Evolutionary conservation across 352 stramenopile genomes (phyloP).

Genomic region (Thraustochytrium sp.): DNA sequence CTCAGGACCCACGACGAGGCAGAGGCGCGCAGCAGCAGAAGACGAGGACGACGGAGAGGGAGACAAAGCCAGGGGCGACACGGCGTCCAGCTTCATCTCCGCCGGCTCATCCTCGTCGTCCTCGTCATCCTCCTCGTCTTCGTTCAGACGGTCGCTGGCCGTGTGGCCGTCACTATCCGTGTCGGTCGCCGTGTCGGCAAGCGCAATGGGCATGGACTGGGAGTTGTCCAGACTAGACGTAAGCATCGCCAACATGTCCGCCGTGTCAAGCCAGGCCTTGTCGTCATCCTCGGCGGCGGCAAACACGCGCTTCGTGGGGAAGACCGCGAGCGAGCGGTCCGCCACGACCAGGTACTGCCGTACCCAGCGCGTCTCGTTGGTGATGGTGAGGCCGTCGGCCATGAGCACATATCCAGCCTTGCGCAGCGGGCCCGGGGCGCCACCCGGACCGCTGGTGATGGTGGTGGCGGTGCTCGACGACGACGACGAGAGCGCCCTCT

Average conservation of each 20-base stretch:
- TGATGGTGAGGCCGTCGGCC: conserved; percentile 6
- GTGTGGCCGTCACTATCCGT: too few species aligned
- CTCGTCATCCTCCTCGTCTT: too few species aligned
- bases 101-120: too few species aligned
- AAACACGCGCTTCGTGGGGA: background rate
- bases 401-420: conserved; percentile 28
- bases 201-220: background rate
- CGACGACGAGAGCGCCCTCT: background rate
- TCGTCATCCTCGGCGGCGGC: background rate
- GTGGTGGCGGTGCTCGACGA: background rate
- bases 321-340: background rate
- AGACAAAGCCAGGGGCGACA: too few species aligned
- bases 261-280: background rate
- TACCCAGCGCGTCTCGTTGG: background rate
- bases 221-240: background rate
- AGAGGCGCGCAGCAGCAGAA: background rate
- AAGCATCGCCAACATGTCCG: background rate
- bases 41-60: too few species aligned
- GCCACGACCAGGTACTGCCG: background rate
- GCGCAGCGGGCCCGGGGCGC: too few species aligned
- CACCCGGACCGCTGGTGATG: background rate
- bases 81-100: too few species aligned
- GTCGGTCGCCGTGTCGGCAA: background rate
- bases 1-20: background rate
- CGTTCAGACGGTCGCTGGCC: too few species aligned